Evolutionary conservation across 2,329 filamentous ascomycete genomes (phyloP).

Genomic region (Fusarium sp.): DNA sequence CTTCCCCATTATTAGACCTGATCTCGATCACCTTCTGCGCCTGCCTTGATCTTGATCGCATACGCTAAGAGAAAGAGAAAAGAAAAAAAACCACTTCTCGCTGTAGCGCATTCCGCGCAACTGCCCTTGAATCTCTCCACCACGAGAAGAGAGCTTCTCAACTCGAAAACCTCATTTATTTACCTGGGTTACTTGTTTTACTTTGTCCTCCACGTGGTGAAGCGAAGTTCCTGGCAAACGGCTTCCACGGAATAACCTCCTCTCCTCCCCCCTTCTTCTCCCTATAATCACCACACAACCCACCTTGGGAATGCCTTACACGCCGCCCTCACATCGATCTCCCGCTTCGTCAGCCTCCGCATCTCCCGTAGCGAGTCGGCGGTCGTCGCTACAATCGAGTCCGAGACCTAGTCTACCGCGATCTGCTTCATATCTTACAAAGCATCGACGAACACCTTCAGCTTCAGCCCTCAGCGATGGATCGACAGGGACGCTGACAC

Average conservation of each 20-base stretch:
- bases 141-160: slow-evolving; percentile 14
- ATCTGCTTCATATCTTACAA: slow-evolving; percentile 72
- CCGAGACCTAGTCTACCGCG: slow-evolving; percentile 66
- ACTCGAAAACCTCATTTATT: slow-evolving; percentile 10
- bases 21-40: slow-evolving; percentile 26
- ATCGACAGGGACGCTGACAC: slow-evolving; percentile 53
- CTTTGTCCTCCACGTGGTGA: slow-evolving; percentile 29
- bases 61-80: slow-evolving; percentile 33
- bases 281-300: slow-evolving; percentile 25
- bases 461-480: slow-evolving; percentile 45
- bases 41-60: slow-evolving; percentile 24
- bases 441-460: slow-evolving; percentile 69
- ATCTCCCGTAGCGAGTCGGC: slow-evolving; percentile 67
- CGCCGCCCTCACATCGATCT: slow-evolving; percentile 76
- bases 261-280: slow-evolving; percentile 8
- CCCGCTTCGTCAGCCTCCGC: slow-evolving; percentile 67
- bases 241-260: slow-evolving; percentile 39
- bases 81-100: slow-evolving; percentile 10
- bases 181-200: slow-evolving; percentile 10
- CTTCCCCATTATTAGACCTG: slow-evolving; percentile 34
- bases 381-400: slow-evolving; percentile 64
- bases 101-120: not conserved
- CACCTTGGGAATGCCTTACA: slow-evolving; percentile 81
- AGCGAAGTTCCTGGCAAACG: slow-evolving; percentile 29
- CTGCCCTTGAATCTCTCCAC: slow-evolving; percentile 8